These are phyloP conservation scores for Desmodesmus armatus DNA, from an alignment of 139 green algal species.

Conservation along the genomic window DNA sequence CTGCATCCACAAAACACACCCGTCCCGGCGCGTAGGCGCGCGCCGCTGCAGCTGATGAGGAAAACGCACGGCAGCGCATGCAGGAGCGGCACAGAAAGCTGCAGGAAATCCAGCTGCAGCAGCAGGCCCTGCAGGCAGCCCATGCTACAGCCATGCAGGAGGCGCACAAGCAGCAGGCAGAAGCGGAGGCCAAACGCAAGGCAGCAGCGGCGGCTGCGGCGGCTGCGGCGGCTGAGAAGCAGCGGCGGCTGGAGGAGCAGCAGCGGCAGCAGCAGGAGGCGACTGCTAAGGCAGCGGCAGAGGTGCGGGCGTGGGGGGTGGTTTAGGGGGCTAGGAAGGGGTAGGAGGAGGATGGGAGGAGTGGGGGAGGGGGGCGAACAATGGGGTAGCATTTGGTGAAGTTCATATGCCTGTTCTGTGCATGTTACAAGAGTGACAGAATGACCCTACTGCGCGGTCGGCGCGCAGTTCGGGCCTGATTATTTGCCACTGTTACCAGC, in stretches of 20 bases:
- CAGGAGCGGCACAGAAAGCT: constrained; percentile 9
- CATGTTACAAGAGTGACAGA: too few species aligned
- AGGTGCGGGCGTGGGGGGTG: too few species aligned
- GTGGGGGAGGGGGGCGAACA: too few species aligned
- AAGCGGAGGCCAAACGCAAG: constrained; percentile 6
- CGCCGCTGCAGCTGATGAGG: constrained; percentile 28
- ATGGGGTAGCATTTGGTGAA: too few species aligned
- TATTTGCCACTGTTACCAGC: too few species aligned
- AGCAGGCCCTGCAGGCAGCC: constrained; percentile 33
- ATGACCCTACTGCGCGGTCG: too few species aligned
- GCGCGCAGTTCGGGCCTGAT: too few species aligned
- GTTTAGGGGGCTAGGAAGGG: too few species aligned
- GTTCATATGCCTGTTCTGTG: too few species aligned
- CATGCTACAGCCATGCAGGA: constrained; percentile 25
- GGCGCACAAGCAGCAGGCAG: constrained; percentile 18
- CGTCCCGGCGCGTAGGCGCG: too few species aligned
- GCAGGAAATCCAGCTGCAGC: constrained; percentile 32
- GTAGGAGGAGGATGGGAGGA: too few species aligned
- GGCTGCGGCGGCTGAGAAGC: constrained; percentile 12
- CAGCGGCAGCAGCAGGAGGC: constrained; percentile 29
- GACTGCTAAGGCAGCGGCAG: too few species aligned
- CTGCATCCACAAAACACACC: neutral
- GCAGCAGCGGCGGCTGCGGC: constrained; percentile 33
- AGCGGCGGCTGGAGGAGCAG: constrained; percentile 31
- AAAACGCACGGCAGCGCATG: neutral